Evolutionary conservation across 2,329 filamentous ascomycete genomes (phyloP), one percentile per base, ranked within the genome.

Genomic region (Sarocladium kiliense): DNA sequence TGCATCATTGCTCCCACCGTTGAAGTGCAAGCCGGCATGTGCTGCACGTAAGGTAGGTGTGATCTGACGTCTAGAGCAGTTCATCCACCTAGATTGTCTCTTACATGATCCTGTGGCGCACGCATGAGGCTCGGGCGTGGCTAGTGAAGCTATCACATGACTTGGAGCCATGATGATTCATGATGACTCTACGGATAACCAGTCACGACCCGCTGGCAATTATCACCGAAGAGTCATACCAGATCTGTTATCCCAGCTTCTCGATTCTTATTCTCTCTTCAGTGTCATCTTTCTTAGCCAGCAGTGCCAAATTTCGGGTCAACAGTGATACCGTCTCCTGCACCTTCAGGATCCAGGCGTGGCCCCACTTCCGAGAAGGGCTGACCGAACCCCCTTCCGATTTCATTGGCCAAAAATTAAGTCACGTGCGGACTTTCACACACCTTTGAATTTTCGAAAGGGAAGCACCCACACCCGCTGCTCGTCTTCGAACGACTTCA

Each of bases 401-500:
- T 51, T 36, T 47, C n/a, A 47, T 47, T 32, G 47, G 47, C 19
- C 23, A 26, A 34, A 36, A 9, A 12, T 51, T 23, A 36, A 21
- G 26, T 51, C 47, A 32, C 47, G 26, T 36, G 30, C 27, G 30
- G 9, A 18, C 26, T 36, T 36, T 32, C 27, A 32, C 47, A 51
- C 47, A 51, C 47, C 47, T 32, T 34, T 51, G 30, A 51, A 34
- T 51, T 51, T 51, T 36, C 47, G 30, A 51, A 51, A 32, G 47
- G 47, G 9, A 21, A 32, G 47, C 47, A 51, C 26, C 30, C 47
- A 51, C 47, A 34, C 30, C 7, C 3, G 14, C 36, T n/a, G 27
- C 47, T 21, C 23, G 27, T 34, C n/a, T 19, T 47, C 25, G 44
- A 47, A 51, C 47, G 65, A 66, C 64, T 67, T 69, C 65, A 70